Evolutionary conservation across 106 monocot species (phyloP), one percentile per base, ranked within the genome.

Genomic region (Dendrobium officinale): DNA sequence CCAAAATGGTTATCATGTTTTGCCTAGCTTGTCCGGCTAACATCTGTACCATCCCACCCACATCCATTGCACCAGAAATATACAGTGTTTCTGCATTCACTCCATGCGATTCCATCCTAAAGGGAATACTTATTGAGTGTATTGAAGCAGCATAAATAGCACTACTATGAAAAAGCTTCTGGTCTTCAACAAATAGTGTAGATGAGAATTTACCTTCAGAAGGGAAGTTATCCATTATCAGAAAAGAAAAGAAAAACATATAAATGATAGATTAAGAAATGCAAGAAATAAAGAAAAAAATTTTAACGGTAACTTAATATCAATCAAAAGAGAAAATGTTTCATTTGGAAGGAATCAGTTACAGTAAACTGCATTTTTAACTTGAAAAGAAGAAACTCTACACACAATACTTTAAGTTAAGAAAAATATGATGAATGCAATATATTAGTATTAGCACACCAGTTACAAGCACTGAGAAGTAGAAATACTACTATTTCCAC

Each of bases 141-240:
- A 99, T 83, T 49, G 92, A 79, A 70, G 98, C 88, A 59, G 98
- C 98, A 91, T 90, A 99, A 72, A 95, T 83, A 55, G 92, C 91
- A 88, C 98, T 99, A 37, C 79, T 82, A 59, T 99, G 92, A 85
- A 93, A 99, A 76, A 70, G 89, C 81, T 99, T 99, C 40, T 86
- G 51, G 83, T 99, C 98, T 75, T 91, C 81, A 59, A 95, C 77
- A 67, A 61, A 48, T 76, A 98, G 86, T 49, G 79, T 77, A 6
- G 90, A 80, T 20, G 91, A 88, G 24, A 90, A 75, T 49, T 86
- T 85, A 75, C 92, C 98, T 99, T 82, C 67, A 87, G 24, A 76
- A 51, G 42, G 27, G 18, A 20, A 18, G 11, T 27, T 24, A 49
- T 15, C 11, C 76, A 49, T 76, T 18, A 79, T 67, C 16, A 49